Conservation (phyloP, 768 basidiomycete genomes). For the Lactarius deliciosus region DNA sequence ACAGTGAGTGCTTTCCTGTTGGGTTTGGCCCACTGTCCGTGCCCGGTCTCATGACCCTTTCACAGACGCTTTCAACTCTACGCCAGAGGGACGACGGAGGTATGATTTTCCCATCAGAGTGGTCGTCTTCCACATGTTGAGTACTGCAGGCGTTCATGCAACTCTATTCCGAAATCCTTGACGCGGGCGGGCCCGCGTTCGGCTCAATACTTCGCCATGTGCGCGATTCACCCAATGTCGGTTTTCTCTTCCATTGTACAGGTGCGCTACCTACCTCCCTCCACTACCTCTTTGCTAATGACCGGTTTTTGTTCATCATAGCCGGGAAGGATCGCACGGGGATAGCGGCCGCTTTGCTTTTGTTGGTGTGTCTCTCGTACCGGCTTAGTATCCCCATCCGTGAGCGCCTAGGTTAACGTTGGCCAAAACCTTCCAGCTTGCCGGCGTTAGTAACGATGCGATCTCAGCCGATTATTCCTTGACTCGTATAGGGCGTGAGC, state of each 20-base stretch:
- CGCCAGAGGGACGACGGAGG: slow-evolving; percentile 79
- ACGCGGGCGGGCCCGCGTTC: slow-evolving; percentile 67
- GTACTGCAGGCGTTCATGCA: slow-evolving; percentile 68
- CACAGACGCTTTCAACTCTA: slow-evolving; percentile 68
- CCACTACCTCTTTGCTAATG: neutral
- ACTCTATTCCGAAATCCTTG: slow-evolving; percentile 77
- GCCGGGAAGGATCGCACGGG: slow-evolving; percentile 87
- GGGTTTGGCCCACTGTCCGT: slow-evolving; percentile 11
- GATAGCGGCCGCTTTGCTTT: slow-evolving; percentile 66
- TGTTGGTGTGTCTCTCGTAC: slow-evolving; percentile 50
- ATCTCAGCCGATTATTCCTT: slow-evolving; percentile 77
- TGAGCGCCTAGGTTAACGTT: neutral
- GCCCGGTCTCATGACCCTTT: neutral
- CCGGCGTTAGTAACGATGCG: slow-evolving; percentile 61
- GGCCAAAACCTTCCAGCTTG: slow-evolving; percentile 50
- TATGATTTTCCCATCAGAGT: slow-evolving; percentile 31
- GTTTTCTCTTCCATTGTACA: slow-evolving; percentile 76
- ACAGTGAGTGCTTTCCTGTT: slow-evolving; percentile 58
- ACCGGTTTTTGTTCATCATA: slow-evolving; percentile 23
- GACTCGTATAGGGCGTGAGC: slow-evolving; percentile 77
- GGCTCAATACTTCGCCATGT: slow-evolving; percentile 72
- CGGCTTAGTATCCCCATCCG: neutral
- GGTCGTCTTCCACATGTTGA: neutral
- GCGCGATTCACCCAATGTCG: slow-evolving; percentile 63
- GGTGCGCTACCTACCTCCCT: slow-evolving; percentile 35